Evolutionary conservation across 208 protist species (phyloP).

Genomic region (Leptomonas pyrrhocoris): DNA sequence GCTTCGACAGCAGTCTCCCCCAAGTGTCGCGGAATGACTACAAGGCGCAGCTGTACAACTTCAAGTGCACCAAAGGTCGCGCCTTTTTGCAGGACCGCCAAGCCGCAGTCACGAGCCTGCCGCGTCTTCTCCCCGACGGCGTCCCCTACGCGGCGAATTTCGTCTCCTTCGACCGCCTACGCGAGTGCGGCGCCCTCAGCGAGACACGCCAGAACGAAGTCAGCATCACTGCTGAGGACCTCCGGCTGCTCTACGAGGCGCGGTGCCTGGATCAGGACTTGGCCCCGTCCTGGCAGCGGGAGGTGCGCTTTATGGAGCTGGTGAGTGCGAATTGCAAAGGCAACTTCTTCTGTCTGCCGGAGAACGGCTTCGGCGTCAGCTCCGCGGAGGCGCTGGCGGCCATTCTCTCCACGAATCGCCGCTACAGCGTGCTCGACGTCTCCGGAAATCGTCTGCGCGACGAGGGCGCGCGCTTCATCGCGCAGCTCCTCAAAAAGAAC

Average conservation of each 20-base stretch:
- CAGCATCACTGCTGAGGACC: slow-evolving; percentile 71
- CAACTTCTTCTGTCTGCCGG: slow-evolving; percentile 85
- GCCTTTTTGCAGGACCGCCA: slow-evolving; percentile 75
- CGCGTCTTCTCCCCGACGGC: slow-evolving; percentile 80
- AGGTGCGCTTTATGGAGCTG: slow-evolving; percentile 93
- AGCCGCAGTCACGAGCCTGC: slow-evolving; percentile 47
- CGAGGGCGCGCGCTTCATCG: slow-evolving; percentile 80
- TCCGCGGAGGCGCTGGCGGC: slow-evolving; percentile 81
- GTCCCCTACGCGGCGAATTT: slow-evolving; percentile 88
- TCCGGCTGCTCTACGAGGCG: slow-evolving; percentile 82
- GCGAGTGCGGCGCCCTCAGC: slow-evolving; percentile 56
- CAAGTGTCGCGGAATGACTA: slow-evolving; percentile 16
- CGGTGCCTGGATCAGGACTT: slow-evolving; percentile 89
- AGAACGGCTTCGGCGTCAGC: slow-evolving; percentile 83
- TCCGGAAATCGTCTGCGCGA: slow-evolving; percentile 91
- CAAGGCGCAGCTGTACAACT: slow-evolving; percentile 61
- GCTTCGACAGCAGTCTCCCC: not conserved
- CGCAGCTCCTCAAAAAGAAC: slow-evolving; percentile 78
- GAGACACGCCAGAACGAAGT: slow-evolving; percentile 61
- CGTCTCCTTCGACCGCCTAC: slow-evolving; percentile 84
- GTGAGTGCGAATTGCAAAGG: slow-evolving; percentile 88
- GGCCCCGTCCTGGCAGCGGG: slow-evolving; percentile 81
- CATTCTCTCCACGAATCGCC: slow-evolving; percentile 76
- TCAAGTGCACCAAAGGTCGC: slow-evolving; percentile 63
- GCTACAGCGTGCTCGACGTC: slow-evolving; percentile 91